phyloP scores from a whole-genome alignment of 192 early-diverging fungal genomes.

The Coemansia sp. region DNA sequence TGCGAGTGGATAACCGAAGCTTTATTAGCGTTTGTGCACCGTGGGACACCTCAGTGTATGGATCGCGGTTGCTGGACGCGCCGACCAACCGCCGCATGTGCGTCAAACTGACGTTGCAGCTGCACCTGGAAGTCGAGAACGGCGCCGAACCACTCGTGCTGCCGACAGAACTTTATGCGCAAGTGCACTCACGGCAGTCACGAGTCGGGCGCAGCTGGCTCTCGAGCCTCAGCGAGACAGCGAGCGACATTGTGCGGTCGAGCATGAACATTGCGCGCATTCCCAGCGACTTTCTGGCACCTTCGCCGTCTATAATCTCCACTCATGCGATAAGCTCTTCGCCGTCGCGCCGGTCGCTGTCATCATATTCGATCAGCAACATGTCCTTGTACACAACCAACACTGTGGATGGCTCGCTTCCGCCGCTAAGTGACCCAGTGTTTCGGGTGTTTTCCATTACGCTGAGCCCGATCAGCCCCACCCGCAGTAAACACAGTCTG shows the following conservation, averaged over 20 bases:
- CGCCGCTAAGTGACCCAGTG: constrained; percentile 31
- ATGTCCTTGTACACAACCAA: not conserved
- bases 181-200: constrained; percentile 58
- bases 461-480: constrained; percentile 55
- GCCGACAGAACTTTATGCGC: constrained; percentile 60
- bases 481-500: constrained; percentile 56
- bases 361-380: constrained; percentile 10
- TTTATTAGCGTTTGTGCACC: constrained; percentile 58
- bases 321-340: not conserved
- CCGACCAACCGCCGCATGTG: constrained; percentile 61
- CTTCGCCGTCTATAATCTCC: not conserved
- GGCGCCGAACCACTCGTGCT: constrained; percentile 60
- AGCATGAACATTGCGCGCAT: constrained; percentile 1
- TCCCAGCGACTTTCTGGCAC: constrained; percentile 7
- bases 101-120: constrained; percentile 58
- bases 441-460: constrained; percentile 62
- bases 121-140: constrained; percentile 59
- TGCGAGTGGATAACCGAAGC: constrained; percentile 63
- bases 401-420: not conserved
- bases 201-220: constrained; percentile 20
- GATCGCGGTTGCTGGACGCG: constrained; percentile 62
- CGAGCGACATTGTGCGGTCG: constrained; percentile 7
- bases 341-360: constrained; percentile 1
- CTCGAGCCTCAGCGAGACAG: constrained; percentile 15
- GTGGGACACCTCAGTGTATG: constrained; percentile 79